Conservation (phyloP, 345 rosid genomes). For the Pelargonium nanum region DNA sequence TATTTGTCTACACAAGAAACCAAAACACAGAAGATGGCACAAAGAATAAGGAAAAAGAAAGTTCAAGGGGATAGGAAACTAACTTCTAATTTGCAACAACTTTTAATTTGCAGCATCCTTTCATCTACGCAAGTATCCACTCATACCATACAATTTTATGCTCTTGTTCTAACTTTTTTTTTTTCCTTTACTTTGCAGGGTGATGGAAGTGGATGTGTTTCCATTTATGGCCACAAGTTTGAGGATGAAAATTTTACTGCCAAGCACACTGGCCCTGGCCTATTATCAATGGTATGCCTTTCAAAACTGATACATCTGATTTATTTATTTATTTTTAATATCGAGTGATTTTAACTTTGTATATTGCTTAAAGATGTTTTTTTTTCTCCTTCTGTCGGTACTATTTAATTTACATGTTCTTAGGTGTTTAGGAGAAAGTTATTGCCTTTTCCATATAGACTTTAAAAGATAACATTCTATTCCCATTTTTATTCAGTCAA, state of each 20-base stretch:
- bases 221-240: slow-evolving; percentile 75
- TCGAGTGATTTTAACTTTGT: slow-evolving; percentile 1
- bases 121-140: no score
- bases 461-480: no score
- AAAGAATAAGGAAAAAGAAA: neutral
- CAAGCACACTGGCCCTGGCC: slow-evolving; percentile 94
- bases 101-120: no score
- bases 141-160: neutral
- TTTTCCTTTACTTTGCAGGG: slow-evolving; percentile 38
- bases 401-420: neutral
- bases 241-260: slow-evolving; percentile 87
- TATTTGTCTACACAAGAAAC: neutral
- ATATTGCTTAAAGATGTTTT: neutral
- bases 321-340: slow-evolving; percentile 1
- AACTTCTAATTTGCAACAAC: neutral
- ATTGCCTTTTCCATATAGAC: no score
- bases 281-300: slow-evolving; percentile 71
- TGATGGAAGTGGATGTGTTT: slow-evolving; percentile 87
- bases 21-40: neutral
- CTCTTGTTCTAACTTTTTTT: neutral
- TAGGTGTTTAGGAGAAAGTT: no score
- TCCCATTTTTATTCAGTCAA: no score
- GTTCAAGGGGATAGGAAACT: neutral
- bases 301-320: neutral
- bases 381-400: neutral